These are phyloP conservation scores for Arthrobotrys sinensis DNA, from an alignment of 2,329 filamentous ascomycete genomes.

Conservation along the genomic window DNA sequence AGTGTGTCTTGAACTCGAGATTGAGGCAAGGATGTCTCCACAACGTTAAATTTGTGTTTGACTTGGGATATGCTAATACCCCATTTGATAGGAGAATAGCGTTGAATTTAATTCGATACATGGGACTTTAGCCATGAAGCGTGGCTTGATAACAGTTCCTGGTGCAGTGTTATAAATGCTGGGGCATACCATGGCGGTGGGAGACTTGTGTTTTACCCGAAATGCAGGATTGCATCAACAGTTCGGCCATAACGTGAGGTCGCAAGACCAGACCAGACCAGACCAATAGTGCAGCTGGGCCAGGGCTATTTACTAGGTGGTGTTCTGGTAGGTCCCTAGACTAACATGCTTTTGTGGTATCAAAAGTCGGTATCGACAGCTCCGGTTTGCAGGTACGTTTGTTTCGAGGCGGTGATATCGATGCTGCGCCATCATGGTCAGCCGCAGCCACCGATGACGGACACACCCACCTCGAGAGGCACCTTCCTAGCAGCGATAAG, in stretches of 20 bases:
- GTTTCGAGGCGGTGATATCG: no score
- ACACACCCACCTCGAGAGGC: no score
- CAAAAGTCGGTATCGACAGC: background rate
- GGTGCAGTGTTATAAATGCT: no score
- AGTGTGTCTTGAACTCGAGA: no score
- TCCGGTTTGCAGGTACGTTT: no score
- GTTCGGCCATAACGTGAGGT: background rate
- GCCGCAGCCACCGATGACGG: constrained; percentile 9
- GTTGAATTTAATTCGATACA: no score
- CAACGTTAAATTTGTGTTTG: no score
- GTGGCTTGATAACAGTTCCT: no score
- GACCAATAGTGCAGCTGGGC: constrained; percentile 40
- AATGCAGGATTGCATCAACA: constrained; percentile 35
- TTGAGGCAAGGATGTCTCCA: no score
- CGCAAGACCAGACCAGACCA: constrained; percentile 1
- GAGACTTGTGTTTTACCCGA: constrained; percentile 17
- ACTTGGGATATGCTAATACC: no score
- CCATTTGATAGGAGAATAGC: no score
- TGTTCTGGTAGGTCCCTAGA: background rate
- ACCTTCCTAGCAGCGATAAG: background rate
- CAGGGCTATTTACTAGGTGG: background rate
- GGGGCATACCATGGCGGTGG: constrained; percentile 28
- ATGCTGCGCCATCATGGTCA: constrained; percentile 28
- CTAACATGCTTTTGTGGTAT: background rate
- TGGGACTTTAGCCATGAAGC: background rate